Evolutionary conservation across 2,329 filamentous ascomycete species (phyloP), one percentile per base, ranked within the genome.

Genomic region (Cryphonectria radicalis): DNA sequence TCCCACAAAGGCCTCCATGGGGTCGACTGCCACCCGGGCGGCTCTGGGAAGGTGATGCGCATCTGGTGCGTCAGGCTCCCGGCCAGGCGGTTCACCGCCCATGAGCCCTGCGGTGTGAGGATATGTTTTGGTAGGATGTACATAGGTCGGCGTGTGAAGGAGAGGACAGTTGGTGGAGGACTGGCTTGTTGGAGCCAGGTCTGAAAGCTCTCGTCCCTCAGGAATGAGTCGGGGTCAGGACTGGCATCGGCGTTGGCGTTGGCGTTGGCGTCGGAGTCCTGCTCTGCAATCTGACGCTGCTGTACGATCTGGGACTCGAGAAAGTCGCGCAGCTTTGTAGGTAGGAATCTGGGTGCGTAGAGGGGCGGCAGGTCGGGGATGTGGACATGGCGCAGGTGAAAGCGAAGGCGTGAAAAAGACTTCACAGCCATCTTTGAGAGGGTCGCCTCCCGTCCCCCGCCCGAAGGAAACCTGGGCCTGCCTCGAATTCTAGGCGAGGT

Each of bases 381-480:
- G 57, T 73, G 71, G 69, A 73, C n/a, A 42, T 73, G 71, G 63
- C 71, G 71, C 1, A 73, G 57, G 35, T 66, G 69, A 4, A 69
- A 37, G 25, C 69, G 69, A 5, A 50, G 69, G 60, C 69, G 66
- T 43, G 46, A 67, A 67, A 35, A 32, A 32, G 28, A 65, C 13
- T 14, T 50, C 60, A 28, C n/a, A 10, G 66, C 59, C 71, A 71
- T 71, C 22, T 22, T 65, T 60, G 10, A 40, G 5, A 28, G 7
- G 32, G 28, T 13, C 46, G 57, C 32, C 66, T 32, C 13, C 32
- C 32, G 17, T 35, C 19, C 25, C 46, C 46, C 46, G 8, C 46
- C 19, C 8, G 19, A 50, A 22, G 22, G 19, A 10, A 50, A 32
- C 32, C 32, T 32, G 43, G 5, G 19, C 25, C 55, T 57, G 11